Base-by-base conservation (phyloP, 805 yeast genomes). In the Pichia eremophila region DNA sequence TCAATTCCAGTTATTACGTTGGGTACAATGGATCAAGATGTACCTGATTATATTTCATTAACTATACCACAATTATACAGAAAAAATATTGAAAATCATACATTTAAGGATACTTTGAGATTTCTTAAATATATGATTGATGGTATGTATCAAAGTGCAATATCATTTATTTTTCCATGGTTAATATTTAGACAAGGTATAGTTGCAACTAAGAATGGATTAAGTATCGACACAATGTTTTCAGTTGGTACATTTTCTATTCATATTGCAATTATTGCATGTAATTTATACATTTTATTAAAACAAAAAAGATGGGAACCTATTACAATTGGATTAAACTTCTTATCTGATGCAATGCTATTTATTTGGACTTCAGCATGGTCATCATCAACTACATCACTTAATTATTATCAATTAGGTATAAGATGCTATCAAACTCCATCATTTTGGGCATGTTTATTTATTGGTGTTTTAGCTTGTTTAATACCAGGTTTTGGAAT, bases 361-460 rank as follows among this genome's bases (percentile, higher is more conserved):
- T 83, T 74, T 55, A 75, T 79, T 59, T 85, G 95, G 95, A 77
- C 86, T 5, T 90, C 91, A n/a, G 76, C 80, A 22, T 85, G 90
- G 83, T 75, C 88, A 31, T 64, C 78, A 5, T 62, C 74, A 8
- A 28, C 41, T 3, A 63, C 68, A 47, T 73, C 85, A 9, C 41
- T 45, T n/a, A 85, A 79, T 56, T 81, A 81, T 55, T 85, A 78
- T 63, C 71, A 74, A 49, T 77, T 83, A 25, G 93, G 85, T 3
- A 62, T 78, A 2, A 78, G 80, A 56, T 71, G 74, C 34, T 79
- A 79, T 54, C 87, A 89, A 18, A 65, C 81, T 7, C 67, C 73
- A 34, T 59, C 75, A 6, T 81, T 79, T 59, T 85, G 95, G 95
- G 77, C 81, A 40, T 69, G 74, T 49, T 62, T 77, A 15, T 72